Percentiles rank a stretch among this genome's conserved stretches.
phyloP scores from a whole-genome alignment of 2,329 filamentous ascomycete genomes.

The Exserohilum rostratum region DNA sequence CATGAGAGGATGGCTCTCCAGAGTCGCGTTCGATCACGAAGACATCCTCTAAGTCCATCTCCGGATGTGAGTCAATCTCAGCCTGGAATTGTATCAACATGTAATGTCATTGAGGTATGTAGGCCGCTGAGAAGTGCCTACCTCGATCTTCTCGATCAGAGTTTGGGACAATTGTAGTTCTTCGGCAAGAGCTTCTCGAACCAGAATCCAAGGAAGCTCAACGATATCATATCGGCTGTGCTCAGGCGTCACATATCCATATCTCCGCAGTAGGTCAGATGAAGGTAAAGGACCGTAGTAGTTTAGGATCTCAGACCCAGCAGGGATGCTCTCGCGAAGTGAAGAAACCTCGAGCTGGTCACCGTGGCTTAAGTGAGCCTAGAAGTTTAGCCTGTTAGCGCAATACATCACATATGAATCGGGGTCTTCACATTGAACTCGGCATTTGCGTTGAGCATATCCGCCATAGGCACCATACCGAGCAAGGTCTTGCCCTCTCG shows the following conservation, averaged over 20 bases:
- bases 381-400: background rate
- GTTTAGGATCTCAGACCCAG: slow-evolving; percentile 29
- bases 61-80: background rate
- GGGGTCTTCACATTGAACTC: slow-evolving; percentile 26
- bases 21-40: slow-evolving; percentile 33
- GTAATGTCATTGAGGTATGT: background rate
- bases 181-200: slow-evolving; percentile 12
- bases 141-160: slow-evolving; percentile 1
- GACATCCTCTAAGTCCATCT: slow-evolving; percentile 23
- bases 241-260: slow-evolving; percentile 30
- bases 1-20: slow-evolving; percentile 28
- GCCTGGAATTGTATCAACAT: background rate
- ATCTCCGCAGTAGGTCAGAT: slow-evolving; percentile 29
- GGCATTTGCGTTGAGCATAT: slow-evolving; percentile 32
- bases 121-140: slow-evolving; percentile 4
- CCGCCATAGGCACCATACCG: slow-evolving; percentile 36
- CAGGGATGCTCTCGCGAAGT: background rate
- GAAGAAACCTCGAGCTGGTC: slow-evolving; percentile 14
- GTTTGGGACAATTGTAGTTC: slow-evolving; percentile 12
- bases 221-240: slow-evolving; percentile 29
- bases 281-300: slow-evolving; percentile 33
- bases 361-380: slow-evolving; percentile 35
- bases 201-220: slow-evolving; percentile 22
- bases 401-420: background rate
- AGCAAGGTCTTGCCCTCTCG: slow-evolving; percentile 28